Percentiles rank a stretch among this genome's conserved stretches.
Conservation (phyloP, 345 rosid species). For the Eucalyptus marginata region DNA sequence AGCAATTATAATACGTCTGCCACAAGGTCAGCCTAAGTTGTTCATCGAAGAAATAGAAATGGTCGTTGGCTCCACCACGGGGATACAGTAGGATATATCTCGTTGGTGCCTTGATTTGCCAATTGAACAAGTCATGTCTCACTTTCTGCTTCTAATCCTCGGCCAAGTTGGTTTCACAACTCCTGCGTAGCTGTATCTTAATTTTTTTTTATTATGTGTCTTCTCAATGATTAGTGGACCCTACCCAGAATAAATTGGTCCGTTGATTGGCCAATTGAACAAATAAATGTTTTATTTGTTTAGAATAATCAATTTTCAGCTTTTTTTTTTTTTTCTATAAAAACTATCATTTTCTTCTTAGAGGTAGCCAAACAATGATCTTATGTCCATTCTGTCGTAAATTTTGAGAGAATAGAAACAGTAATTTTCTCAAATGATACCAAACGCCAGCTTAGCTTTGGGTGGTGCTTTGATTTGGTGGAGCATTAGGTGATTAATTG, state of each 20-base stretch:
- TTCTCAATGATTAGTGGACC: neutral
- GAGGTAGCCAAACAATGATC: neutral
- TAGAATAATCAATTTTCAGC: neutral
- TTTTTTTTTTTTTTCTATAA: neutral
- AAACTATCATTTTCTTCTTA: neutral
- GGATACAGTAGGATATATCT: neutral
- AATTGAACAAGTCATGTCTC: neutral
- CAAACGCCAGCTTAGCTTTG: neutral
- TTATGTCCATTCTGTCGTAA: neutral
- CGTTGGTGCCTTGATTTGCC: neutral
- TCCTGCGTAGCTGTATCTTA: neutral
- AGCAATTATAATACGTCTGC: neutral
- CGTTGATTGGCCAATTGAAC: neutral
- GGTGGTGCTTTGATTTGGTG: neutral
- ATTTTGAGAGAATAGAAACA: neutral
- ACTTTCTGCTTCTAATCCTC: neutral
- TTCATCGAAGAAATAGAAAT: neutral
- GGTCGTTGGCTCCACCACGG: neutral
- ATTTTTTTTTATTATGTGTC: too few species aligned
- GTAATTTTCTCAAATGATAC: neutral
- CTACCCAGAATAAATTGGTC: neutral
- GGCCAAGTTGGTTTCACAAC: neutral
- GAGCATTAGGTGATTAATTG: neutral
- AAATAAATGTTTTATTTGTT: too few species aligned
- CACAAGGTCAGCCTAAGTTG: neutral